A percentile compares a stretch with the other conserved stretches of the same genome.
These are phyloP conservation scores for Picea glauca DNA, from an alignment of 75 land plant species.

Conservation along the genomic window DNA sequence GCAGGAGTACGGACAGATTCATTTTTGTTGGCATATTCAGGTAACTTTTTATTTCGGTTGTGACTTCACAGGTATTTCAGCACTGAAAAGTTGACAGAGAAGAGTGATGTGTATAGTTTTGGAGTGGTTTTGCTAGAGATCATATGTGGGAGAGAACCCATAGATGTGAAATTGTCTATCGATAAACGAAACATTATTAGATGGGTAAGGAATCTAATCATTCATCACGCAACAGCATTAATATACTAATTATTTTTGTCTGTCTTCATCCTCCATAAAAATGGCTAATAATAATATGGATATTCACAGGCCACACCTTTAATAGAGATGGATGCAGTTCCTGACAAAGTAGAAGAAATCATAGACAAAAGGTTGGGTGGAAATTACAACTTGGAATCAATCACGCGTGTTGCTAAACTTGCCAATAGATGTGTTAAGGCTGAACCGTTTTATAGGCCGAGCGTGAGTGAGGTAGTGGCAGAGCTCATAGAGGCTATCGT, in stretches of 20 bases:
- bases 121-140: conserved; percentile 94
- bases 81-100: conserved; percentile 70
- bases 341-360: neutral
- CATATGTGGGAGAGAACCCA: conserved; percentile 74
- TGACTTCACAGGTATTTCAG: neutral
- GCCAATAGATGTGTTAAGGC: neutral
- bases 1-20: too few species aligned
- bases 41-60: too few species aligned
- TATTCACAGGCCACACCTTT: neutral
- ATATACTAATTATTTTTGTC: neutral
- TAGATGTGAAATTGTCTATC: neutral
- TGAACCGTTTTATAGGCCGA: too few species aligned
- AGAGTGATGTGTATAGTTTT: conserved; percentile 91
- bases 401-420: neutral
- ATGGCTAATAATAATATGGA: neutral
- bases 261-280: neutral
- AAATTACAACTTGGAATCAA: neutral
- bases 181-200: neutral
- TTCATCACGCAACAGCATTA: neutral
- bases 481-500: too few species aligned
- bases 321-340: neutral
- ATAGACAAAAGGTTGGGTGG: neutral
- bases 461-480: too few species aligned
- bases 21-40: too few species aligned
- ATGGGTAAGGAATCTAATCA: neutral